Conservation (phyloP, 192 early-diverging fungal species). For the Allomyces javanicus region DNA sequence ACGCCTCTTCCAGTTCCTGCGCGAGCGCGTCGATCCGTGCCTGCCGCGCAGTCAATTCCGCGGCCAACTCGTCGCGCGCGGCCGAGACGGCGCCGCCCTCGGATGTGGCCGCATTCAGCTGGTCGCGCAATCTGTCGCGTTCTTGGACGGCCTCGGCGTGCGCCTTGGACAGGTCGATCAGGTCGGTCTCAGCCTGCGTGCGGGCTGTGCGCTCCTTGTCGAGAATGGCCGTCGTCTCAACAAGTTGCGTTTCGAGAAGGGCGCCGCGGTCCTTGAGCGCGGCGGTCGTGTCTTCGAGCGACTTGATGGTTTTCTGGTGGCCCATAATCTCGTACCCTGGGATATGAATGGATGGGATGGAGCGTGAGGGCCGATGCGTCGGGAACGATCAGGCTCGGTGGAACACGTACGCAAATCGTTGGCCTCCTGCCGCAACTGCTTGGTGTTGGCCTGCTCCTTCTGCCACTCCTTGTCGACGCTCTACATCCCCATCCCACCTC, state of each 20-base stretch:
- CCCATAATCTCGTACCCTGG: background rate
- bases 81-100: background rate
- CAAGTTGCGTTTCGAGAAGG: background rate
- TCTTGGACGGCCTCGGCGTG: no score
- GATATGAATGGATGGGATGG: no score
- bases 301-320: conserved; percentile 1
- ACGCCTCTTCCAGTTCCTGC: background rate
- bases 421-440: background rate
- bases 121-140: background rate
- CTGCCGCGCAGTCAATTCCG: background rate
- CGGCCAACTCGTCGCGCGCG: background rate
- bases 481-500: background rate
- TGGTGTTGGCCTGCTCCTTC: background rate
- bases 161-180: background rate
- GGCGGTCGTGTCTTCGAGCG: background rate
- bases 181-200: background rate
- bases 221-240: background rate
- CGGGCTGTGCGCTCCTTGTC: background rate
- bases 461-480: background rate
- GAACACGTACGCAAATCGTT: background rate
- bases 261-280: background rate
- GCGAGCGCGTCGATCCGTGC: background rate
- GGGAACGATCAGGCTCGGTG: no score
- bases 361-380: no score
- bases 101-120: background rate